These are phyloP conservation scores for Saksenaea oblongispora DNA, from an alignment of 371 early-diverging fungal species.

Conservation along the genomic window DNA sequence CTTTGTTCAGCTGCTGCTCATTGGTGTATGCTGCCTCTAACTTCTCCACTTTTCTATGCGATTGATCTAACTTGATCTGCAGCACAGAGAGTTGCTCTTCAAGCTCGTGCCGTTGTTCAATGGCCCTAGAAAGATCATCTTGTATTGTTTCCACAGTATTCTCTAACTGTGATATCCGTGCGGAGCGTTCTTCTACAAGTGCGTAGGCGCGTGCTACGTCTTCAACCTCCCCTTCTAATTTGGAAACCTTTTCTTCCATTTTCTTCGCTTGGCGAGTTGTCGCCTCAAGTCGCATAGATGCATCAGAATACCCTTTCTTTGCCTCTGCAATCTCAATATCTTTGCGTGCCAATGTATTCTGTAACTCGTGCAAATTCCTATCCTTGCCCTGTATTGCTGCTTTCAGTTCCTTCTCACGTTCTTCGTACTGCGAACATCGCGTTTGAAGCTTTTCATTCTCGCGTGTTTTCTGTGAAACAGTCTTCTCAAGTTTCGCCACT, in stretches of 20 bases:
- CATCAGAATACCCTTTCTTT: not conserved
- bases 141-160: slow-evolving; percentile 7
- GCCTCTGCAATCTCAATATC: not conserved
- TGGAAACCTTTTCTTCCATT: not conserved
- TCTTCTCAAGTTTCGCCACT: not conserved
- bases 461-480: not conserved
- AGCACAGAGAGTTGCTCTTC: not conserved
- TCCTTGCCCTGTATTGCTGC: not conserved
- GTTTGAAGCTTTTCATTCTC: not conserved
- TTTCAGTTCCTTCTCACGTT: not conserved
- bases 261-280: not conserved
- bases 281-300: not conserved
- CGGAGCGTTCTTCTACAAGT: not conserved
- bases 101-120: not conserved
- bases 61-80: not conserved
- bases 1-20: not conserved
- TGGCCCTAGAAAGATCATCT: not conserved
- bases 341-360: not conserved
- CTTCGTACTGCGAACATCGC: not conserved
- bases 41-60: not conserved
- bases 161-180: slow-evolving; percentile 2
- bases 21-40: not conserved
- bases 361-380: not conserved
- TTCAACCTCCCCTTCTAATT: not conserved
- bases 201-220: not conserved